phyloP scores from a whole-genome alignment of 495 filamentous ascomycete genomes.

The Hypoxylon intermedium region DNA sequence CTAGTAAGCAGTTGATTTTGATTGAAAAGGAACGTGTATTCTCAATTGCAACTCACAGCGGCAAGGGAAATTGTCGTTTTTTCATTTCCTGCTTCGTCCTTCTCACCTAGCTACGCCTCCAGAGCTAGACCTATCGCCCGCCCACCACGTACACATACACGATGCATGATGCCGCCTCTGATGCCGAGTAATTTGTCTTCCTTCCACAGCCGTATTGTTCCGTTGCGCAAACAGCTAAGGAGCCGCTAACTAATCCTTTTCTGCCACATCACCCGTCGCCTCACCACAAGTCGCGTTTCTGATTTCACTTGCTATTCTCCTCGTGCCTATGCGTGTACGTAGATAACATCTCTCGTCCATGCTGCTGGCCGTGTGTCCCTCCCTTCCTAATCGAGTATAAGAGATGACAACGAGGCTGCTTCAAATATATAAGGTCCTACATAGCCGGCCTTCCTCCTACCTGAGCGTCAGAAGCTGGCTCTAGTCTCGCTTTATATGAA shows the following conservation, averaged over 20 bases:
- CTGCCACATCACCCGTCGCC: slow-evolving; percentile 52
- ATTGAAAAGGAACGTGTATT: slow-evolving; percentile 26
- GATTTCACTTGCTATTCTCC: slow-evolving; percentile 22
- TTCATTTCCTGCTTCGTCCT: slow-evolving; percentile 29
- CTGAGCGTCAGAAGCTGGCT: slow-evolving; percentile 6
- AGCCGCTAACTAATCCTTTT: slow-evolving; percentile 49
- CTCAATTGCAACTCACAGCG: slow-evolving; percentile 33
- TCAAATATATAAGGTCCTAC: slow-evolving; percentile 38
- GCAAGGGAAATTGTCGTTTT: slow-evolving; percentile 25
- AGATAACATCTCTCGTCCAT: slow-evolving; percentile 30
- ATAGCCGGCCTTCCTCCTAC: slow-evolving; percentile 19
- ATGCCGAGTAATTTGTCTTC: slow-evolving; percentile 48
- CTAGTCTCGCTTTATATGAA: slow-evolving; percentile 18
- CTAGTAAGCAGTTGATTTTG: slow-evolving; percentile 36
- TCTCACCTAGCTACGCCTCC: slow-evolving; percentile 17
- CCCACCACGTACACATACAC: slow-evolving; percentile 43
- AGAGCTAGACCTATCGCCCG: slow-evolving; percentile 22
- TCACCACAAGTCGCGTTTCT: slow-evolving; percentile 35
- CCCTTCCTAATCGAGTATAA: slow-evolving; percentile 35
- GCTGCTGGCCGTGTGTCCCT: slow-evolving; percentile 37
- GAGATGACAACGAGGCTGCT: slow-evolving; percentile 22
- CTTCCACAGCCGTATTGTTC: slow-evolving; percentile 49
- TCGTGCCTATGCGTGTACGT: slow-evolving; percentile 32
- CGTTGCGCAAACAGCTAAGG: slow-evolving; percentile 54
- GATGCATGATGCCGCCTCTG: slow-evolving; percentile 54